Conservation (phyloP, 768 basidiomycete genomes). For the Chalciporus pseudorubinellus region DNA sequence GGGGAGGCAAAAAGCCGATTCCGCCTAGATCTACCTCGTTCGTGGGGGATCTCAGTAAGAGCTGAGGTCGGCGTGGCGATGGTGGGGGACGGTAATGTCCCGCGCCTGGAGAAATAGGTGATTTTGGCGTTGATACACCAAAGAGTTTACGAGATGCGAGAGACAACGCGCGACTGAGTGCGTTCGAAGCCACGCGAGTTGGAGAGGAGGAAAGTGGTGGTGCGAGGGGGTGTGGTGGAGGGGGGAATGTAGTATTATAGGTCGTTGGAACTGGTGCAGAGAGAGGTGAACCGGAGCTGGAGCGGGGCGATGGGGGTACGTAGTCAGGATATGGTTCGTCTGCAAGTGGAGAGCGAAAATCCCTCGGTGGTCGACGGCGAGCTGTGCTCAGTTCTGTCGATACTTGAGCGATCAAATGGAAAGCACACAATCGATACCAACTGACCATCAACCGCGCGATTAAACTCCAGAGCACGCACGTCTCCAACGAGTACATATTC, state of each 20-base stretch:
- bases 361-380: slow-evolving; percentile 57
- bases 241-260: slow-evolving; percentile 62
- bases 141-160: slow-evolving; percentile 82
- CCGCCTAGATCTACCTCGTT: slow-evolving; percentile 38
- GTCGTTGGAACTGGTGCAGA: slow-evolving; percentile 20
- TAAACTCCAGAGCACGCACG: slow-evolving; percentile 86
- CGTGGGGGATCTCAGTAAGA: slow-evolving; percentile 40
- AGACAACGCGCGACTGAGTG: slow-evolving; percentile 74
- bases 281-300: slow-evolving; percentile 26
- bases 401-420: slow-evolving; percentile 12
- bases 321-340: slow-evolving; percentile 46
- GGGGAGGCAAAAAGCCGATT: slow-evolving; percentile 24
- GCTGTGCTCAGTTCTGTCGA: slow-evolving; percentile 60
- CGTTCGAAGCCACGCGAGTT: slow-evolving; percentile 65
- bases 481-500: slow-evolving; percentile 97
- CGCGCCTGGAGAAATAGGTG: slow-evolving; percentile 36
- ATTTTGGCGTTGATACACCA: slow-evolving; percentile 46
- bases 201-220: slow-evolving; percentile 68
- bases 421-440: not conserved
- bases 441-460: slow-evolving; percentile 86
- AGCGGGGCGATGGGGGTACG: slow-evolving; percentile 24
- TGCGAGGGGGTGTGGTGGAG: slow-evolving; percentile 48
- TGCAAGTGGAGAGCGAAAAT: slow-evolving; percentile 49
- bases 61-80: slow-evolving; percentile 56
- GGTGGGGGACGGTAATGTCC: slow-evolving; percentile 45